These are phyloP conservation scores for Tolypocladium ovalisporum DNA, from an alignment of 2,329 filamentous ascomycete species.

Conservation along the genomic window DNA sequence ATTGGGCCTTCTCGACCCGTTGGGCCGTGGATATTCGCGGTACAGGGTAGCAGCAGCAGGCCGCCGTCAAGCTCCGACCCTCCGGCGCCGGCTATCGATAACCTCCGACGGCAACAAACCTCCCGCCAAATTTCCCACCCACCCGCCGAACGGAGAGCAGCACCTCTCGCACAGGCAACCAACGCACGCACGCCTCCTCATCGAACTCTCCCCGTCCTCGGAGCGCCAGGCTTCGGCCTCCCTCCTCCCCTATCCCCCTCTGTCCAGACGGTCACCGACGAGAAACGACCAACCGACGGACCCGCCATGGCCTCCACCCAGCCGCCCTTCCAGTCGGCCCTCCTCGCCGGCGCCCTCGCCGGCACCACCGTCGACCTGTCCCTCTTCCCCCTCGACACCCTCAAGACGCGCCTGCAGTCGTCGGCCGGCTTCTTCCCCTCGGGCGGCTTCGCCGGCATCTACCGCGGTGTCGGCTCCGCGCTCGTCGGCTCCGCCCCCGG, in stretches of 20 bases:
- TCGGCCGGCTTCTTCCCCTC: constrained; percentile 64
- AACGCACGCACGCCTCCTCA: neutral
- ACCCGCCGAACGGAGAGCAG: neutral
- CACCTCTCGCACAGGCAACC: neutral
- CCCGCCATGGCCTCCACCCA: constrained; percentile 7
- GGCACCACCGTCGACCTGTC: constrained; percentile 95
- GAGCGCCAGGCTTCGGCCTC: neutral
- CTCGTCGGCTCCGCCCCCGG: constrained; percentile 86
- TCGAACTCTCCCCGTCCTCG: neutral
- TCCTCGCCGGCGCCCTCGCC: constrained; percentile 76
- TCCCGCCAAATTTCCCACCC: neutral
- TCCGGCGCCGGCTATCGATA: neutral
- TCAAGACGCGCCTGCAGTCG: constrained; percentile 95
- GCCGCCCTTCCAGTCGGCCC: constrained; percentile 46
- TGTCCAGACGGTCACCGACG: neutral
- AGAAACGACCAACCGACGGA: neutral
- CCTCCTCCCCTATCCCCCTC: neutral
- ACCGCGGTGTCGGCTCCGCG: constrained; percentile 82
- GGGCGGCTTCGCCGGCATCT: constrained; percentile 85
- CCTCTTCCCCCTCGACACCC: constrained; percentile 94
- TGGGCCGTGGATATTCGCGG: neutral
- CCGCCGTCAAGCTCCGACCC: neutral
- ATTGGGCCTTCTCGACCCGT: neutral
- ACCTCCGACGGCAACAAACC: neutral
- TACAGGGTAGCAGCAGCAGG: constrained; percentile 7